Base-by-base conservation (phyloP, 495 filamentous ascomycete species). In the Tetracladium marchalianum region DNA sequence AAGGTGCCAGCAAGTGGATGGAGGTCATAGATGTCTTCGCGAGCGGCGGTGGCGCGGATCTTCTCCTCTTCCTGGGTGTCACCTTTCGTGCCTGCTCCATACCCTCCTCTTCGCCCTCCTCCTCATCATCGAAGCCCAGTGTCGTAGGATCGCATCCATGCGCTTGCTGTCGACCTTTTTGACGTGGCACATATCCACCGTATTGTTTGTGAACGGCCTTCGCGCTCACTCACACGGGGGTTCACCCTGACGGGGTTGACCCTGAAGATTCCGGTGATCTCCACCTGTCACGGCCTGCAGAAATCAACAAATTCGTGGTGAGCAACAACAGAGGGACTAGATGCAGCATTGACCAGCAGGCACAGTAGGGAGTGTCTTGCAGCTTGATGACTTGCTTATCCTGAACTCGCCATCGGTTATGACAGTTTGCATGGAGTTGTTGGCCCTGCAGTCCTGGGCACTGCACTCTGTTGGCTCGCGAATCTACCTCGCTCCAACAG, bases 401-500 rank as follows among this genome's bases (percentile, higher is more conserved):
- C 40, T 87, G 80, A 61, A 98, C 97, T 12, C 76, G 73, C 52
- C 88, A 97, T 43, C 92, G 85, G 64, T 98, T 97, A 71, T 98
- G 92, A 96, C 72, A 50, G 97, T 89, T 59, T 96, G 87, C 93
- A 98, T 97, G 16, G 88, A 92, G 61, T 98, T 97, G 90, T 95
- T 5, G 92, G 92, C 63, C 97, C 92, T 37, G 86, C 82, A 52
- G 97, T 98, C 66, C 88, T 89, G 56, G n/a, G n/a, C n/a, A n/a
- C n/a, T n/a, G n/a, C n/a, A n/a, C n/a, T n/a, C n/a, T n/a, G n/a
- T n/a, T n/a, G n/a, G n/a, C n/a, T n/a, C n/a, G n/a, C n/a, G n/a
- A n/a, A n/a, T n/a, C n/a, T n/a, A n/a, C 92, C 92, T 58, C 92
- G 82, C 60, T 98, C 92, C 55, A 98, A 82, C 40, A 86, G 81